These are phyloP conservation scores for Leccinum cinnamomeum DNA, from an alignment of 1,284 basidiomycete species.

Conservation along the genomic window DNA sequence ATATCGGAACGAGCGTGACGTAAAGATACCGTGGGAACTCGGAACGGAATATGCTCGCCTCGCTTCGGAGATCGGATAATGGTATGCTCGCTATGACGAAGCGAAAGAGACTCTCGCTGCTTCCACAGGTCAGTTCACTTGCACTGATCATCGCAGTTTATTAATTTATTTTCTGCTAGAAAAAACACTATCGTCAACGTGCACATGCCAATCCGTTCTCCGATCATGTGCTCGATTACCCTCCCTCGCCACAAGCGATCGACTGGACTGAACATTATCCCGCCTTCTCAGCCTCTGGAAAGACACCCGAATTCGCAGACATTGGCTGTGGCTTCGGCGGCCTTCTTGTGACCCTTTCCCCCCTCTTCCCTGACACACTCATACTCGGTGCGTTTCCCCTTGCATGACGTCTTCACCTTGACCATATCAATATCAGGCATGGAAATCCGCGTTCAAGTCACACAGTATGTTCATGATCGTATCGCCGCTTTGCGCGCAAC, in stretches of 20 bases:
- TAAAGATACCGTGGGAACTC: constrained; percentile 18
- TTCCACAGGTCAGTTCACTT: constrained; percentile 29
- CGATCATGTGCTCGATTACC: constrained; percentile 92
- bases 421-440: constrained; percentile 59
- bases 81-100: constrained; percentile 23
- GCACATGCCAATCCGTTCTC: constrained; percentile 99
- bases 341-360: constrained; percentile 86
- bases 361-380: constrained; percentile 87
- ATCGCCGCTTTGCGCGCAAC: constrained; percentile 81
- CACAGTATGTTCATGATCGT: constrained; percentile 94
- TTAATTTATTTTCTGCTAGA: constrained; percentile 49
- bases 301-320: constrained; percentile 91
- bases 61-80: background rate
- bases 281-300: constrained; percentile 54
- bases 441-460: constrained; percentile 97
- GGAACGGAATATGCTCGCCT: background rate
- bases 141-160: fast-evolving
- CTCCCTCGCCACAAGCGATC: constrained; percentile 74
- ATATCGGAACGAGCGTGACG: constrained; percentile 24
- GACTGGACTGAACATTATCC: constrained; percentile 91
- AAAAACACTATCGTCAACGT: constrained; percentile 95
- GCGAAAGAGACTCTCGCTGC: constrained; percentile 26
- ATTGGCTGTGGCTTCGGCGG: constrained; percentile 99
- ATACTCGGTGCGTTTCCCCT: constrained; percentile 79
- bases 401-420: background rate